Base-by-base conservation (phyloP, 495 filamentous ascomycete genomes). In the Annulohypoxylon nitens region DNA sequence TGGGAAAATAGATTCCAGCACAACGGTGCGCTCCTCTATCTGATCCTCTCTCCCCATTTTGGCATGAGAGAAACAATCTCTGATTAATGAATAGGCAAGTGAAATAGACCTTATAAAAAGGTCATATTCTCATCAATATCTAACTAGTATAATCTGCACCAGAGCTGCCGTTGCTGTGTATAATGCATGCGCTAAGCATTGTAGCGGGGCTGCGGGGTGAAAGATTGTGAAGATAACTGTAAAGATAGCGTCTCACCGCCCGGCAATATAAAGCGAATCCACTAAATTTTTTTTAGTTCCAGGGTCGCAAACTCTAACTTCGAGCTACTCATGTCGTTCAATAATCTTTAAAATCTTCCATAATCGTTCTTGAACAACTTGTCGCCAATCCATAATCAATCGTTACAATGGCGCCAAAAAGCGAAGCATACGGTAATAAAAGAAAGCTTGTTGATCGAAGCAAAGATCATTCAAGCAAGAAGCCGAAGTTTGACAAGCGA, bases 1-100 rank as follows among this genome's bases (percentile, higher is more conserved):
- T 11, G 97, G 95, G 76, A 97, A 99, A 74, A 99, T 99, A 62
- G 94, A 97, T 76, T 95, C 93, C 71, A 99, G 93, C 62, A 99
- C 95, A n/a, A 47, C 43, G 80, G 98, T 96, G 73, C 95, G 91
- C 85, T 99, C 96, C 84, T 99, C 95, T 60, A 88, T 83, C 81
- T 99, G 96, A 64, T 99, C 96, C 83, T 99, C 96, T 76, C 87
- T 88, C 26, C 95, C 95, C 96, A 98, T 98, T 9, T 72, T 89
- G 62, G 67, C 71, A 70, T 67, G 65, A 59, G 20, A 39, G 45
- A 45, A 14, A 18, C 23, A n/a, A 34, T 18, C 37, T 60, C 20
- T 53, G 18, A 36, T 58, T 67, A 57, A 33, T 20, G 12, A 26
- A 51, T 51, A 20, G 25, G 12, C 20, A 23, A 23, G 20, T 23